These are phyloP conservation scores for Fusarium euwallaceae DNA, from an alignment of 2,329 filamentous ascomycete genomes.

Conservation along the genomic window DNA sequence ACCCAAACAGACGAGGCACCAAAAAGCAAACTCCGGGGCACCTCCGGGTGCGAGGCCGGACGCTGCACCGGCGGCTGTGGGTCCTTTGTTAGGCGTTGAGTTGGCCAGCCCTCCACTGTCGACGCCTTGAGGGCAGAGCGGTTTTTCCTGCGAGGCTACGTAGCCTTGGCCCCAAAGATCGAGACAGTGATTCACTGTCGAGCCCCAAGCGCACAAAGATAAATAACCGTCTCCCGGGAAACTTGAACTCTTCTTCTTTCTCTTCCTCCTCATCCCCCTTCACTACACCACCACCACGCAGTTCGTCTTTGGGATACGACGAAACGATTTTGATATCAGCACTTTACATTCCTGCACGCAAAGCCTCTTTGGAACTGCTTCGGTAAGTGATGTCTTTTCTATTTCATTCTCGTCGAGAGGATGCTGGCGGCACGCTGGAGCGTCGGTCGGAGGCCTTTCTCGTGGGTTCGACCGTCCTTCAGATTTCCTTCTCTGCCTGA, in stretches of 20 bases:
- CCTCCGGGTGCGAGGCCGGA: neutral
- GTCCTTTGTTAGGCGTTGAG: neutral
- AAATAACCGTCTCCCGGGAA: neutral
- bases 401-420: neutral
- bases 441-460: neutral
- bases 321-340: neutral
- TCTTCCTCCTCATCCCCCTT: neutral
- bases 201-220: neutral
- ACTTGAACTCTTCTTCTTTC: neutral
- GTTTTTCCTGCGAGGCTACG: neutral
- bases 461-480: neutral
- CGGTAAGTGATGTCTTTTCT: neutral
- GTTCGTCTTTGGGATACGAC: neutral
- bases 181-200: neutral
- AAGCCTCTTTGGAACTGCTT: neutral
- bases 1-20: neutral
- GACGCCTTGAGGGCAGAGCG: neutral
- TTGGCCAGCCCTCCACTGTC: neutral
- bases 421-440: neutral
- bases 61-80: neutral
- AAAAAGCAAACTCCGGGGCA: neutral
- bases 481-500: neutral
- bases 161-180: neutral
- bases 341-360: neutral
- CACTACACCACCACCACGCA: neutral